These are phyloP conservation scores for Nicotiana attenuata DNA, from an alignment of 257 asterid genomes.

Conservation along the genomic window DNA sequence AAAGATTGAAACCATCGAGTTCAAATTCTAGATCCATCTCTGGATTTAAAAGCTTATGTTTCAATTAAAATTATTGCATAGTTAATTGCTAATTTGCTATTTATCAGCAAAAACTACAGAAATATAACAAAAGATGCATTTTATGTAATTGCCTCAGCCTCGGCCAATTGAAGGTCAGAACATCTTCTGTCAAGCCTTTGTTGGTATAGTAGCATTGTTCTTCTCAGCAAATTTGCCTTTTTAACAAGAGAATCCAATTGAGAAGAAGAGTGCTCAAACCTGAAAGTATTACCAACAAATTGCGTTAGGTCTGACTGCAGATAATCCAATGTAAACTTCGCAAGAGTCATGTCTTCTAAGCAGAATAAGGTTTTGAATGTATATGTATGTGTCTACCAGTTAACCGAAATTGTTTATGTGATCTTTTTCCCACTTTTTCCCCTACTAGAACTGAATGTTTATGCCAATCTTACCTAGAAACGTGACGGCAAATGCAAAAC, in stretches of 20 bases:
- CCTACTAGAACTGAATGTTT: background rate
- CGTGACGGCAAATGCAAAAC: background rate
- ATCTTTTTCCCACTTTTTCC: background rate
- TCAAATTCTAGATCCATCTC: background rate
- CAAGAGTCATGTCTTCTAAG: background rate
- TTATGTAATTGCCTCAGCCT: conserved; percentile 61
- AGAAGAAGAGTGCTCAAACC: conserved; percentile 53
- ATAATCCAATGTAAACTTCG: background rate
- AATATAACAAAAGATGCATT: background rate
- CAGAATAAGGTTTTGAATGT: background rate
- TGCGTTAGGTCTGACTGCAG: background rate
- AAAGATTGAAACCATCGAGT: background rate
- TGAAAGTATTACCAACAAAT: conserved; percentile 19
- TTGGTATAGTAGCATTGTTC: conserved; percentile 39
- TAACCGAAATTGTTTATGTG: background rate
- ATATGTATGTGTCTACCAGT: background rate
- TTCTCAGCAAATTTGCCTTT: conserved; percentile 47
- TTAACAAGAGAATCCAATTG: conserved; percentile 45
- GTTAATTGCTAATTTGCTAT: background rate
- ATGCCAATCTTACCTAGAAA: background rate
- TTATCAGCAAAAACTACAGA: background rate
- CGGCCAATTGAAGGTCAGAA: conserved; percentile 74
- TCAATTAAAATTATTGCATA: background rate
- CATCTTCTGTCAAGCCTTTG: conserved; percentile 50
- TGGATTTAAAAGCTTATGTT: background rate